A percentile compares a stretch with the other conserved stretches of the same genome.
Evolutionary conservation across 2,329 filamentous ascomycete species (phyloP).

Genomic region (Gyromitra esculenta): DNA sequence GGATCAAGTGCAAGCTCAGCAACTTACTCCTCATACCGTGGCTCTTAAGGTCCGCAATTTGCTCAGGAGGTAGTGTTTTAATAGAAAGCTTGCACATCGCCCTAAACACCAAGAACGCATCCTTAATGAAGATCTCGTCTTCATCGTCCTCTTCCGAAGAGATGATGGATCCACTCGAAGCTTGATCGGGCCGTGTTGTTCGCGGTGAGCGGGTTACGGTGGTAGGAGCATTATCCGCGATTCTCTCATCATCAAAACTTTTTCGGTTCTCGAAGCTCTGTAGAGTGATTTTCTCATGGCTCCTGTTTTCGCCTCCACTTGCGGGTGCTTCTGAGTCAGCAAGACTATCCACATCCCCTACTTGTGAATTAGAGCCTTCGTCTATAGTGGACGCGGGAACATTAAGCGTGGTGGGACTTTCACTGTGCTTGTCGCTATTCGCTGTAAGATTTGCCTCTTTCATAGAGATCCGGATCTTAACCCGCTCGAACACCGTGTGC

Average conservation of each 20-base stretch:
- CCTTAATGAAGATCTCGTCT: constrained; percentile 95
- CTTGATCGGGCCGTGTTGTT: constrained; percentile 32
- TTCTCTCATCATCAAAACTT: constrained; percentile 72
- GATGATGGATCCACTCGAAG: constrained; percentile 65
- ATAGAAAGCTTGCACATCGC: constrained; percentile 98
- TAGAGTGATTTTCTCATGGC: constrained; percentile 70
- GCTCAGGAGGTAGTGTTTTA: constrained; percentile 86
- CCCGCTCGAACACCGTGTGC: constrained; percentile 94
- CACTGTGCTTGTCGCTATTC: constrained; percentile 48
- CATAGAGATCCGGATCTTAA: constrained; percentile 84
- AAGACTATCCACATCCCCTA: constrained; percentile 53
- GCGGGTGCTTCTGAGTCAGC: constrained; percentile 32
- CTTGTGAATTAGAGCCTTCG: constrained; percentile 42
- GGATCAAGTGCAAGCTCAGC: constrained; percentile 92
- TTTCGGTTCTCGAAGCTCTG: constrained; percentile 76
- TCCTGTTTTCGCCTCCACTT: constrained; percentile 64
- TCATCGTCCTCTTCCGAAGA: constrained; percentile 68
- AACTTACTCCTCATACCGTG: constrained; percentile 98
- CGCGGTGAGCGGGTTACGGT: constrained; percentile 69
- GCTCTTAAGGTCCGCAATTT: constrained; percentile 89
- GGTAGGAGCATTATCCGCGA: constrained; percentile 74
- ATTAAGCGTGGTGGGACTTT: constrained; percentile 51
- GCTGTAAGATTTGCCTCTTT: constrained; percentile 78
- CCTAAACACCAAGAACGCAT: constrained; percentile 95
- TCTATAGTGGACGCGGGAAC: constrained; percentile 51